These are phyloP conservation scores for Macrophomina pseudophaseolina DNA, from an alignment of 2,329 filamentous ascomycete species.

Conservation along the genomic window DNA sequence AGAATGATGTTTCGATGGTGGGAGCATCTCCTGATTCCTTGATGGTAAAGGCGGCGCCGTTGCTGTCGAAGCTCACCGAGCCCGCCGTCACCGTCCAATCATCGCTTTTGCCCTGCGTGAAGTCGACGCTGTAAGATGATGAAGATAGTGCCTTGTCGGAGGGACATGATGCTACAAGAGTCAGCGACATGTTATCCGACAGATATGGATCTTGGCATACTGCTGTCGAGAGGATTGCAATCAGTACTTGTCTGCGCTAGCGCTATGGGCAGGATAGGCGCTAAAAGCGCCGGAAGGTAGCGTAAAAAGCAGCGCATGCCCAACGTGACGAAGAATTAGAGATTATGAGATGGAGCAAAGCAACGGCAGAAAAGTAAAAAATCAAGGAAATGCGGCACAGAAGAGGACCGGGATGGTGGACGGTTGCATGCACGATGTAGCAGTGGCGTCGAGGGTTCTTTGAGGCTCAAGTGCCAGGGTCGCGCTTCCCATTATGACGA, in stretches of 20 bases:
- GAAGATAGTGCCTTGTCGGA: slow-evolving; percentile 39
- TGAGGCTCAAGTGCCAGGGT: slow-evolving; percentile 24
- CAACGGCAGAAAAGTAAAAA: neutral
- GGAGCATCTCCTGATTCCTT: slow-evolving; percentile 48
- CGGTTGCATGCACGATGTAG: slow-evolving; percentile 17
- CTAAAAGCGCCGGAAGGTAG: neutral
- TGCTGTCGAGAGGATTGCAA: slow-evolving; percentile 36
- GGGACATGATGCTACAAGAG: slow-evolving; percentile 35
- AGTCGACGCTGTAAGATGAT: slow-evolving; percentile 39
- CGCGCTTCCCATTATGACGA: slow-evolving; percentile 3
- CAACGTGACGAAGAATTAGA: neutral
- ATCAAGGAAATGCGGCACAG: neutral
- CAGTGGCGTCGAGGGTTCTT: slow-evolving; percentile 1
- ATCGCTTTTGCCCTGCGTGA: slow-evolving; percentile 36
- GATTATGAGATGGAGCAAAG: neutral
- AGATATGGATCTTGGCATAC: slow-evolving; percentile 2
- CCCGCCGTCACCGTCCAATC: slow-evolving; percentile 29
- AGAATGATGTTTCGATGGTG: slow-evolving; percentile 75
- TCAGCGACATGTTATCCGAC: slow-evolving; percentile 27
- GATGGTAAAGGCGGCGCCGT: slow-evolving; percentile 52
- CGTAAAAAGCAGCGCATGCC: slow-evolving; percentile 5
- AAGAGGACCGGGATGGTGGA: neutral
- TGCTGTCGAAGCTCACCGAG: slow-evolving; percentile 44
- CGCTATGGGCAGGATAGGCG: neutral
- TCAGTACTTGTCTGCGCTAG: slow-evolving; percentile 43